Evolutionary conservation across 768 basidiomycete genomes (phyloP).

Genomic region (Pulveroboletus sp.): DNA sequence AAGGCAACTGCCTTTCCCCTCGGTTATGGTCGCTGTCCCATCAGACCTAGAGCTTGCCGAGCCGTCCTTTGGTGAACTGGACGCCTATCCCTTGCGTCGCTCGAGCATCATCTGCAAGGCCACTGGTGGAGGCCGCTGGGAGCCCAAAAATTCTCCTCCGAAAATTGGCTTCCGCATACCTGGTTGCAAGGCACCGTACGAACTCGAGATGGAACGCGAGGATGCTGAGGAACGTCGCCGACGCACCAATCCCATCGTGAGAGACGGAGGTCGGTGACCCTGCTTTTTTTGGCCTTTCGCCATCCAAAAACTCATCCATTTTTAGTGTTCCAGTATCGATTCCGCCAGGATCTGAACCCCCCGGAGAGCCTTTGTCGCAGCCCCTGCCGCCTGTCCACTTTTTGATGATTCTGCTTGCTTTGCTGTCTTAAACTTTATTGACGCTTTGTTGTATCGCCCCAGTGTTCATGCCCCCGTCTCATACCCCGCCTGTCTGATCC

Average conservation of each 20-base stretch:
- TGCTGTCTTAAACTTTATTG: constrained; percentile 16
- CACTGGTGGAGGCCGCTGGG: constrained; percentile 77
- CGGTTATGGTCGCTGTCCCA: constrained; percentile 14
- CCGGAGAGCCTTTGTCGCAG: constrained; percentile 37
- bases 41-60: constrained; percentile 32
- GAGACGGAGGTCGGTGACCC: constrained; percentile 44
- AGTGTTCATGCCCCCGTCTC: constrained; percentile 18
- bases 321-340: constrained; percentile 63
- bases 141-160: constrained; percentile 51
- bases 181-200: constrained; percentile 62
- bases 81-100: constrained; percentile 66
- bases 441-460: constrained; percentile 22
- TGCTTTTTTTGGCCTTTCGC: neutral
- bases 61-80: constrained; percentile 63
- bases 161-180: constrained; percentile 48
- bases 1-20: constrained; percentile 25
- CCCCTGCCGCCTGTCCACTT: constrained; percentile 56
- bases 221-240: constrained; percentile 49
- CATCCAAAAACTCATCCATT: constrained; percentile 3
- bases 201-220: constrained; percentile 65
- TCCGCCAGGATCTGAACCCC: constrained; percentile 47
- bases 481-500: constrained; percentile 4
- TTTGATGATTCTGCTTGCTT: constrained; percentile 36
- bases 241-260: constrained; percentile 58
- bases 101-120: constrained; percentile 71